Percentiles rank a stretch among this genome's conserved stretches.
Evolutionary conservation across 2,329 filamentous ascomycete genomes (phyloP).

Genomic region (Pseudonectria foliicola): DNA sequence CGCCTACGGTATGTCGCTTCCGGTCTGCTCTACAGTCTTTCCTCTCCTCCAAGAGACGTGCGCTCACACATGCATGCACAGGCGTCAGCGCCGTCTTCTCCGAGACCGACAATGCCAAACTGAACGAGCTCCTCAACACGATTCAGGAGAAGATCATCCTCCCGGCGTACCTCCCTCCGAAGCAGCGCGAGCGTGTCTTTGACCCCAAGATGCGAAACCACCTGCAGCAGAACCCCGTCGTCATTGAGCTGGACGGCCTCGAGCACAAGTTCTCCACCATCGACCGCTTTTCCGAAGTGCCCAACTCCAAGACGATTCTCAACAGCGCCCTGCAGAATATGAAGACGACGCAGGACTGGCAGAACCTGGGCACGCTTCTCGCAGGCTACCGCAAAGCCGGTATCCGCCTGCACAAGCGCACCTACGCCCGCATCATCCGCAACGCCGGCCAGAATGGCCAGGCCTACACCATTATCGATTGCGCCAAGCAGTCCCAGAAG

Average conservation of each 20-base stretch:
- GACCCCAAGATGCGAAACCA: conserved; percentile 36
- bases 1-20: conserved; percentile 18
- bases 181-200: conserved; percentile 49
- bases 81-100: conserved; percentile 38
- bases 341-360: conserved; percentile 42
- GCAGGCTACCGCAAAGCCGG: conserved; percentile 40
- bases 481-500: conserved; percentile 36
- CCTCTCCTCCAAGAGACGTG: conserved; percentile 1
- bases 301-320: conserved; percentile 34
- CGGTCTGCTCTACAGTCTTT: not conserved
- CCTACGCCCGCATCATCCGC: conserved; percentile 36
- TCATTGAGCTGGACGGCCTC: conserved; percentile 52
- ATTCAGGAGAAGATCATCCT: conserved; percentile 55
- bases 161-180: conserved; percentile 48
- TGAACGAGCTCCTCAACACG: conserved; percentile 44
- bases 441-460: conserved; percentile 33
- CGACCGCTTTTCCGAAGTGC: conserved; percentile 35
- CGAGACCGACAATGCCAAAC: conserved; percentile 43
- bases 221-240: conserved; percentile 48
- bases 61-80: conserved; percentile 13
- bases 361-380: conserved; percentile 44
- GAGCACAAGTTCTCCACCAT: conserved; percentile 44
- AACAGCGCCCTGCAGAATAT: conserved; percentile 36
- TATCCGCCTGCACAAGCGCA: conserved; percentile 27
- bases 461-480: conserved; percentile 42